phyloP scores from a whole-genome alignment of 2,329 filamentous ascomycete genomes.

The Clonostachys solani region DNA sequence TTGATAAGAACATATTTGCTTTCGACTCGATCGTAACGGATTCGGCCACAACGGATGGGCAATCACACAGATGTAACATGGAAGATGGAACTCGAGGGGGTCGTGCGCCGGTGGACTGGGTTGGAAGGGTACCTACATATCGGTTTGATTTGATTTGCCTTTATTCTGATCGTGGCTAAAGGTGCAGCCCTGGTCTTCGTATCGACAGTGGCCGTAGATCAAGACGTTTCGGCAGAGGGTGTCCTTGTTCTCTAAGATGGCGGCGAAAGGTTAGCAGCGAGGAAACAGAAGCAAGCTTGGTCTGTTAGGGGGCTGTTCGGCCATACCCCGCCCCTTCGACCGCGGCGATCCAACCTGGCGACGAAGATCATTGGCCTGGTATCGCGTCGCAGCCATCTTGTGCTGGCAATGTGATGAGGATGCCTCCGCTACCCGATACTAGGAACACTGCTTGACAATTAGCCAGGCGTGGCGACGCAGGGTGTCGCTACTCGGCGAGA shows the following conservation, averaged over 20 bases:
- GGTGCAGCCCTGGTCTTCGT: constrained; percentile 85
- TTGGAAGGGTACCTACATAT: constrained; percentile 36
- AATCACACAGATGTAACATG: too few relatives aligned
- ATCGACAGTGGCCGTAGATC: constrained; percentile 90
- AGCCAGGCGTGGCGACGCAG: constrained; percentile 9
- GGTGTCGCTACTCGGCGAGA: constrained; percentile 1
- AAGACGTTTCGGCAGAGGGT: constrained; percentile 89
- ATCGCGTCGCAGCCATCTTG: constrained; percentile 40
- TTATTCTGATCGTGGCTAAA: constrained; percentile 83
- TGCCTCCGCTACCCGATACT: constrained; percentile 31
- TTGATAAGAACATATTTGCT: too few relatives aligned
- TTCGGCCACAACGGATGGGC: too few relatives aligned
- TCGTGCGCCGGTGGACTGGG: too few relatives aligned
- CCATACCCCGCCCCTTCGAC: constrained; percentile 51
- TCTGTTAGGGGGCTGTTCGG: background rate
- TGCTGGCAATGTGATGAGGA: constrained; percentile 9
- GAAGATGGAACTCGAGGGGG: too few relatives aligned
- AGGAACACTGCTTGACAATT: constrained; percentile 29
- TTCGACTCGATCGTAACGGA: too few relatives aligned
- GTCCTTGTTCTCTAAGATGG: constrained; percentile 69
- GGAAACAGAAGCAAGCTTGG: background rate
- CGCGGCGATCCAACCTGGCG: constrained; percentile 52
- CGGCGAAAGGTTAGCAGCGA: constrained; percentile 5
- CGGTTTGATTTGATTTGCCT: constrained; percentile 28
- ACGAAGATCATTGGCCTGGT: constrained; percentile 39